Conservation (phyloP, 208 protist species). For the Trypanosoma boissoni region DNA sequence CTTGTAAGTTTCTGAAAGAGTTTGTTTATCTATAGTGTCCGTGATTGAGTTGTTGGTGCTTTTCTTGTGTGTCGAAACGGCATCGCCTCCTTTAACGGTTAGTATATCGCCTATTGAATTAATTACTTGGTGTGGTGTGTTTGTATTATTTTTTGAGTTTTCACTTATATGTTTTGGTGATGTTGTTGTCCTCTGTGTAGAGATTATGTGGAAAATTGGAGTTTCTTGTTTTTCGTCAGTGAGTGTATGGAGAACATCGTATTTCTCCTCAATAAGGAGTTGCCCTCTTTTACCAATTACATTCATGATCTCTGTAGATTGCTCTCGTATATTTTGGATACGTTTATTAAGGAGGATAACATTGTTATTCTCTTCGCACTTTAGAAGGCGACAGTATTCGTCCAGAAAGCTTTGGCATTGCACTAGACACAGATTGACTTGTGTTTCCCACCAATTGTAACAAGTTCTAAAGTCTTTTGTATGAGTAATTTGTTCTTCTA, state of each 20-base stretch:
- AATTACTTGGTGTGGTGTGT: too few relatives aligned
- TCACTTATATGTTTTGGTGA: too few relatives aligned
- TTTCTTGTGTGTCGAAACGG: too few relatives aligned
- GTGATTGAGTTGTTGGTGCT: too few relatives aligned
- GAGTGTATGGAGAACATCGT: constrained; percentile 38
- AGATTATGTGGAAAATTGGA: too few relatives aligned
- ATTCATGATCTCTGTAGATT: constrained; percentile 37
- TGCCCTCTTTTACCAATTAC: constrained; percentile 37
- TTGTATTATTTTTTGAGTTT: too few relatives aligned
- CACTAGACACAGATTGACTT: constrained; percentile 40
- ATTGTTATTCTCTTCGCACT: constrained; percentile 4
- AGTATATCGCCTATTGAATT: too few relatives aligned
- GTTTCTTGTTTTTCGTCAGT: too few relatives aligned
- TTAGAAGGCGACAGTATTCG: constrained; percentile 13
- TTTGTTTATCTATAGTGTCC: too few relatives aligned
- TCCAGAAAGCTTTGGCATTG: constrained; percentile 37
- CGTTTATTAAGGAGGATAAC: constrained; percentile 13
- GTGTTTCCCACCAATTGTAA: constrained; percentile 57
- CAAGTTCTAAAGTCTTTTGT: constrained; percentile 50
- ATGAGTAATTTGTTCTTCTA: constrained; percentile 67
- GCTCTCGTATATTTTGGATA: constrained; percentile 28
- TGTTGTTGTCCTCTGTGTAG: too few relatives aligned
- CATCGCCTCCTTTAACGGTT: too few relatives aligned
- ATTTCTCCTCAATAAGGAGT: constrained; percentile 49
- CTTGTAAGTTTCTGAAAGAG: too few relatives aligned